Evolutionary conservation across 106 monocot species (phyloP).

Genomic region (Dendrobium catenatum): DNA sequence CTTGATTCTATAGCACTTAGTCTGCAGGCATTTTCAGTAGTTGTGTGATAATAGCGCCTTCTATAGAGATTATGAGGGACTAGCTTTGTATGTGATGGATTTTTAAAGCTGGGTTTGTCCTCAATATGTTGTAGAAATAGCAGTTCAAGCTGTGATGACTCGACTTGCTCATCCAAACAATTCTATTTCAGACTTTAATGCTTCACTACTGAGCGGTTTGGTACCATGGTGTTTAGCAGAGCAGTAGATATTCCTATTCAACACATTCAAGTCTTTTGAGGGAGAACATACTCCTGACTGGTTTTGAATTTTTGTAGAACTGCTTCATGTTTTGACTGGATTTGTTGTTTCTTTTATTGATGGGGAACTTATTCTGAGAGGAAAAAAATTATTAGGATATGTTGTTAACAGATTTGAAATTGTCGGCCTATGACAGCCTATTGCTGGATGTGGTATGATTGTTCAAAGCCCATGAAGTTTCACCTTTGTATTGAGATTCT

Average conservation of each 20-base stretch:
- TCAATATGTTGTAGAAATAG: background rate
- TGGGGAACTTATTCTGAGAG: background rate
- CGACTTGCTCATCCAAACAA: background rate
- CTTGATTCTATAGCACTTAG: no score
- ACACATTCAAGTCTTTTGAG: no score
- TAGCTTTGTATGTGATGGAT: background rate
- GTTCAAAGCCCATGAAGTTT: background rate
- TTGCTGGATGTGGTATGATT: background rate
- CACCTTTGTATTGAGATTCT: background rate
- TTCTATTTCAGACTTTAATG: background rate
- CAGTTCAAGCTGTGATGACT: background rate
- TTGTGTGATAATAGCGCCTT: background rate
- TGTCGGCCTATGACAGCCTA: background rate
- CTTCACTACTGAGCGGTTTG: background rate
- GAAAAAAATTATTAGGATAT: background rate
- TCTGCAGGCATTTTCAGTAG: background rate
- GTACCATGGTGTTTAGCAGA: background rate
- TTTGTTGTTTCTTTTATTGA: background rate
- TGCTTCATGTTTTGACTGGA: background rate
- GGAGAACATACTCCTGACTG: no score
- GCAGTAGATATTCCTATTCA: background rate
- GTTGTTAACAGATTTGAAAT: background rate
- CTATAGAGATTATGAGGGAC: background rate
- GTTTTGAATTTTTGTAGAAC: background rate
- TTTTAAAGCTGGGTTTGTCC: background rate